Evolutionary conservation across 495 filamentous ascomycete genomes (phyloP), one percentile per base, ranked within the genome.

Genomic region (Hypoxylon fragiforme): DNA sequence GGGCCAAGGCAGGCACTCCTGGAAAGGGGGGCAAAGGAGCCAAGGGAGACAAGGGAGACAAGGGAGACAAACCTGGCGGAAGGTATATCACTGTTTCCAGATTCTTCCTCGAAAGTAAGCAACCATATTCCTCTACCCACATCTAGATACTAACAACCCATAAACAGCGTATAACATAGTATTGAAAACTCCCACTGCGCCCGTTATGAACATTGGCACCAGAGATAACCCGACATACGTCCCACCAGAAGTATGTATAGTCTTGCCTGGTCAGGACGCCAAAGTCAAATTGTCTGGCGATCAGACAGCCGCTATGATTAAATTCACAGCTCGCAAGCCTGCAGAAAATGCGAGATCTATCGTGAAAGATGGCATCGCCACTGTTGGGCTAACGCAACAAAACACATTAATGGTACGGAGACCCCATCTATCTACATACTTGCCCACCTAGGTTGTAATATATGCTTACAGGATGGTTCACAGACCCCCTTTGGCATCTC

Each of bases 41-140:
- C 7, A 13, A 7, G n/a, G 12, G 31, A 12, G 31, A 3, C 31
- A 7, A 8, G 31, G 31, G 31, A 7, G 7, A n/a, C 31, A 34
- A 13, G 12, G 6, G 6, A 7, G n/a, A 12, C 12, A 5, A 8
- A n/a, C 31, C 31, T 12, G 64, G 65, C 6, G 73, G 73, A 4
- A 48, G 43, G 21, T 82, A 80, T 37, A 73, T 82, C 19, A 72
- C 69, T 24, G 79, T 85, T 7, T 69, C 62, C 7, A 69, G 81
- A 1, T 83, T 77, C 65, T 84, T 85, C 59, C 57, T 57, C 13
- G 12, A 35, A 2, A 8, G 22, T 16, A 44, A 22, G 45, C n/a
- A n/a, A n/a, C n/a, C n/a, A n/a, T n/a, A n/a, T 15, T 28, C 24
- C 24, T 9, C 24, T 4, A 28, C 24, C 24, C 24, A 28, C 24